Evolutionary conservation across 495 filamentous ascomycete genomes (phyloP).

Genomic region (Aspergillus leporis): DNA sequence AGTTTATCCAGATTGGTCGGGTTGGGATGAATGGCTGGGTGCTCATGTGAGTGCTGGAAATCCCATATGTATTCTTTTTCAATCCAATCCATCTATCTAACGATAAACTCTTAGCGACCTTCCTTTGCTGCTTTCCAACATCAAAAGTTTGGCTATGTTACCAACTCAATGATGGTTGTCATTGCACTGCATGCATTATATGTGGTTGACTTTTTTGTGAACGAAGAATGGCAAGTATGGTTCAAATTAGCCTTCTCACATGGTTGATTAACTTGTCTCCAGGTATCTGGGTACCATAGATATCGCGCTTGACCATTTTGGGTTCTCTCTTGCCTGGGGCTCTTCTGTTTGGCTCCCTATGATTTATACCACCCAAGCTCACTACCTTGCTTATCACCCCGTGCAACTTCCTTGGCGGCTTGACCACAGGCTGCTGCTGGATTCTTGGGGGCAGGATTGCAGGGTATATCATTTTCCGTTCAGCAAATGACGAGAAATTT

Average conservation of each 20-base stretch:
- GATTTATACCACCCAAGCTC: constrained; percentile 50
- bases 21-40: constrained; percentile 46
- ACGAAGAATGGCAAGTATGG: constrained; percentile 36
- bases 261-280: no score
- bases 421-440: no score
- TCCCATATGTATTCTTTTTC: background rate
- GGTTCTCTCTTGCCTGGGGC: constrained; percentile 53
- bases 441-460: constrained; percentile 33
- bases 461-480: constrained; percentile 48
- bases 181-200: constrained; percentile 47
- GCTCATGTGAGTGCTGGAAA: constrained; percentile 31
- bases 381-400: constrained; percentile 51
- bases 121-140: constrained; percentile 50
- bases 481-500: constrained; percentile 51
- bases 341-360: constrained; percentile 45
- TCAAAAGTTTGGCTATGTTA: constrained; percentile 41
- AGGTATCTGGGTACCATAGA: constrained; percentile 53
- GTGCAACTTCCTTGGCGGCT: constrained; percentile 32
- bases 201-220: constrained; percentile 52
- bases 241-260: background rate
- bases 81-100: no score
- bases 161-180: constrained; percentile 46
- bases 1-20: constrained; percentile 52
- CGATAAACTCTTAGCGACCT: constrained; percentile 39
- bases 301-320: constrained; percentile 55